phyloP scores from a whole-genome alignment of 1,284 basidiomycete genomes.

The Mycena sp. region DNA sequence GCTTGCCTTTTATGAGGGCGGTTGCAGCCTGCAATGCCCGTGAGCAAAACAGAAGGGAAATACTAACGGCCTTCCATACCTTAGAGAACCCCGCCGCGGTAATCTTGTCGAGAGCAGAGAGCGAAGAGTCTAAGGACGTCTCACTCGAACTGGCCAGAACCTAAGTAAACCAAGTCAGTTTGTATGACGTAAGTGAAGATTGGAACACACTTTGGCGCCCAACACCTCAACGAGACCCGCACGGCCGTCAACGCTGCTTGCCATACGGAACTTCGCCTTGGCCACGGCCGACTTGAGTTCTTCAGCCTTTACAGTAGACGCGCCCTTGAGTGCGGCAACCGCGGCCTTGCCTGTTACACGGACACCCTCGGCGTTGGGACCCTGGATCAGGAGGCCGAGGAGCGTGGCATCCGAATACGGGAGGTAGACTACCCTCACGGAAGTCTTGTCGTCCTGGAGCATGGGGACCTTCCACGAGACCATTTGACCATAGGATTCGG shows the following conservation, averaged over 20 bases:
- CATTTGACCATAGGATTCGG: constrained; percentile 85
- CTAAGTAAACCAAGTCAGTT: constrained; percentile 45
- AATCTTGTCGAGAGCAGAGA: constrained; percentile 71
- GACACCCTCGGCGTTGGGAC: constrained; percentile 64
- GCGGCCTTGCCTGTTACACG: constrained; percentile 73
- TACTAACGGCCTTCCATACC: constrained; percentile 50
- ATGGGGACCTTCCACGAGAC: constrained; percentile 77
- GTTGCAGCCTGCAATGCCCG: constrained; percentile 51
- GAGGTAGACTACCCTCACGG: constrained; percentile 78
- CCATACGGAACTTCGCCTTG: constrained; percentile 88
- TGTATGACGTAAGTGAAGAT: constrained; percentile 23
- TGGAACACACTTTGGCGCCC: constrained; percentile 65
- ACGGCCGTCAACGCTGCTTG: constrained; percentile 72
- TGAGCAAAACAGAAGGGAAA: constrained; percentile 13
- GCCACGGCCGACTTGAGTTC: constrained; percentile 83
- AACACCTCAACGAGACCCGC: constrained; percentile 74
- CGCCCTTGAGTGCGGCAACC: constrained; percentile 74
- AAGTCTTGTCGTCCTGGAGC: constrained; percentile 58
- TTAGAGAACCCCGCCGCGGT: constrained; percentile 68
- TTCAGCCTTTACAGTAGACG: constrained; percentile 66
- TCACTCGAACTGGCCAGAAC: constrained; percentile 65
- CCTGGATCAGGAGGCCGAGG: constrained; percentile 83
- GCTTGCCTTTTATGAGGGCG: constrained; percentile 73
- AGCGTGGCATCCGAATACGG: constrained; percentile 92
- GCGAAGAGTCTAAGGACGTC: constrained; percentile 57